Percentiles rank a stretch among this genome's conserved stretches.
phyloP scores from a whole-genome alignment of 2,329 filamentous ascomycete genomes.

The Verticillium tricorpus region DNA sequence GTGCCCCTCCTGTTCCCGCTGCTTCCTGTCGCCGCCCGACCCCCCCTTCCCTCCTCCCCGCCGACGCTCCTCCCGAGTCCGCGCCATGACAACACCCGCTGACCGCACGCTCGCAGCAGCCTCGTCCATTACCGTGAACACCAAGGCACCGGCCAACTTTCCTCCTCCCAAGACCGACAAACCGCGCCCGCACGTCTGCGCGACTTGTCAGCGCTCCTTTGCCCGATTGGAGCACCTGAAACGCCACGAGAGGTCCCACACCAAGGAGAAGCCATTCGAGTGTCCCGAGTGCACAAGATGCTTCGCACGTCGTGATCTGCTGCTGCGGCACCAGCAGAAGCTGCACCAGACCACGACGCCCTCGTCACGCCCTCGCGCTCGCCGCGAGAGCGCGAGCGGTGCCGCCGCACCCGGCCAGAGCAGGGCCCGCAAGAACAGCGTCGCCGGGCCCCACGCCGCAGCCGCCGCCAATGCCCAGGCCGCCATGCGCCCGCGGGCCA shows the following conservation, averaged over 20 bases:
- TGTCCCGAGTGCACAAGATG: conserved; percentile 92
- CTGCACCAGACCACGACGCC: conserved; percentile 90
- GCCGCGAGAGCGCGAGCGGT: conserved; percentile 82
- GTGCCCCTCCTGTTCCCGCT: conserved; percentile 9
- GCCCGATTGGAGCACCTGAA: conserved; percentile 94
- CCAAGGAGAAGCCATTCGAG: conserved; percentile 98
- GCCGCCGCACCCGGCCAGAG: conserved; percentile 57
- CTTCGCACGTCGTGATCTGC: conserved; percentile 87
- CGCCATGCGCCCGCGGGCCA: conserved; percentile 81
- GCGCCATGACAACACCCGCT: conserved; percentile 17
- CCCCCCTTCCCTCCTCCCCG: conserved; percentile 12
- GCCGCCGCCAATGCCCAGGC: conserved; percentile 41
- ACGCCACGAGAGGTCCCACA: conserved; percentile 95
- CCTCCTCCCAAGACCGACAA: conserved; percentile 95
- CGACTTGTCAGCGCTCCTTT: conserved; percentile 86
- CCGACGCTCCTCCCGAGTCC: conserved; percentile 20
- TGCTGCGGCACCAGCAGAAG: conserved; percentile 96
- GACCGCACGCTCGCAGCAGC: conserved; percentile 22
- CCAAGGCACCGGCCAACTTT: conserved; percentile 43
- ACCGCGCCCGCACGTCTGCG: conserved; percentile 89
- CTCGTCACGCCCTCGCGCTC: conserved; percentile 78
- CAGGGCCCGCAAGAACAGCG: conserved; percentile 87
- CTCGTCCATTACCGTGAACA: conserved; percentile 49
- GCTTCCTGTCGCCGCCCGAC: background rate
- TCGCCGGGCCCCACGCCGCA: conserved; percentile 53